Evolutionary conservation across 1,284 basidiomycete genomes (phyloP).

Genomic region (Trametes hirsuta): DNA sequence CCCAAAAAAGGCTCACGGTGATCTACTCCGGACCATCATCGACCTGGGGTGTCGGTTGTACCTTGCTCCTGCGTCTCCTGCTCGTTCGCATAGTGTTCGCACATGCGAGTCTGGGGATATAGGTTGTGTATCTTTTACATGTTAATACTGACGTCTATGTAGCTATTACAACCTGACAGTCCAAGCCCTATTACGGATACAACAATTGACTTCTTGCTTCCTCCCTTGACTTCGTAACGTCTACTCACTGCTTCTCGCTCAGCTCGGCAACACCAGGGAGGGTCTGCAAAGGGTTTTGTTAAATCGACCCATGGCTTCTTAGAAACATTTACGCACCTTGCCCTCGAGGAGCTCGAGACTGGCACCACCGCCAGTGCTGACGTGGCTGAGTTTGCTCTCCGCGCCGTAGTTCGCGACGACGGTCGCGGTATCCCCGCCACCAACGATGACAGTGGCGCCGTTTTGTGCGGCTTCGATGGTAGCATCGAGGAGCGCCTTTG

Average conservation of each 20-base stretch:
- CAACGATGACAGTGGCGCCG: slow-evolving; percentile 93
- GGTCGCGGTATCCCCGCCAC: slow-evolving; percentile 93
- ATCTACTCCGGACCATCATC: neutral
- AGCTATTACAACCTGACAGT: slow-evolving; percentile 24
- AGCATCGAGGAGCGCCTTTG: slow-evolving; percentile 85
- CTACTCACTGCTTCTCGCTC: slow-evolving; percentile 58
- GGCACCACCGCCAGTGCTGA: slow-evolving; percentile 97
- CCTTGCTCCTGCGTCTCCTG: too few relatives aligned
- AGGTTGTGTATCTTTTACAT: neutral
- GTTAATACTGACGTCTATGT: slow-evolving; percentile 3
- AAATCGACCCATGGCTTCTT: neutral
- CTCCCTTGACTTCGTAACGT: slow-evolving; percentile 7
- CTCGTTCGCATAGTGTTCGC: too few relatives aligned
- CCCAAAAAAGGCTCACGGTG: neutral
- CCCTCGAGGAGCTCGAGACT: slow-evolving; percentile 96
- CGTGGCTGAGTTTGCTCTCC: slow-evolving; percentile 93
- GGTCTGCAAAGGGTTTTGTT: slow-evolving; percentile 45
- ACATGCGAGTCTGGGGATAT: neutral
- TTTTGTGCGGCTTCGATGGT: slow-evolving; percentile 86
- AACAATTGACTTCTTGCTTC: slow-evolving; percentile 19
- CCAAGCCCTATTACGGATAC: slow-evolving; percentile 25
- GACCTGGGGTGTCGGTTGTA: too few relatives aligned
- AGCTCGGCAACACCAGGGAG: slow-evolving; percentile 87
- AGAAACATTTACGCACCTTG: slow-evolving; percentile 62
- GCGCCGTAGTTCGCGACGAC: slow-evolving; percentile 82